Conservation (phyloP, 2,329 filamentous ascomycete genomes). For the Aspergillus pseudoterreus region DNA sequence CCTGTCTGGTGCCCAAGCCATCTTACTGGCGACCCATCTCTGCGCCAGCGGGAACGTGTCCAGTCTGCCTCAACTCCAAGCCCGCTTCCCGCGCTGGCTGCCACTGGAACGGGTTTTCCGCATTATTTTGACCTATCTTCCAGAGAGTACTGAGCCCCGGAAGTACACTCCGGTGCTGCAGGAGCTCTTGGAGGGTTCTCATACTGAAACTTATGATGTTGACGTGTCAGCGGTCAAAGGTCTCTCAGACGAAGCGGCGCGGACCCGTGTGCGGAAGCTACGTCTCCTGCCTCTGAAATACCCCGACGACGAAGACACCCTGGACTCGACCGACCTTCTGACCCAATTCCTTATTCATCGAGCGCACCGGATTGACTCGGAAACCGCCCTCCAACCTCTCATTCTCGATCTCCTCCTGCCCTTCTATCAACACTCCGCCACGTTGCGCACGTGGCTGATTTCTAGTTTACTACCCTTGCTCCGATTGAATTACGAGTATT, state of each 20-base stretch:
- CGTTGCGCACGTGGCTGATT: constrained; percentile 57
- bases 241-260: constrained; percentile 48
- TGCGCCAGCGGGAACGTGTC: constrained; percentile 53
- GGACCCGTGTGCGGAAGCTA: constrained; percentile 51
- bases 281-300: constrained; percentile 49
- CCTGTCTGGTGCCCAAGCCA: constrained; percentile 54
- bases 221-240: constrained; percentile 47
- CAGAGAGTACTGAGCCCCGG: constrained; percentile 53
- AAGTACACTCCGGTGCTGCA: constrained; percentile 48
- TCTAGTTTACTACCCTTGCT: constrained; percentile 57
- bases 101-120: constrained; percentile 53
- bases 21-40: constrained; percentile 56
- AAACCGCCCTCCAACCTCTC: constrained; percentile 56
- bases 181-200: constrained; percentile 41
- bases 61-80: constrained; percentile 50
- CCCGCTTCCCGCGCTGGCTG: constrained; percentile 46
- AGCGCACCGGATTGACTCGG: constrained; percentile 55
- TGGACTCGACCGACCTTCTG: constrained; percentile 46
- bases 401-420: constrained; percentile 55
- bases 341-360: constrained; percentile 59
- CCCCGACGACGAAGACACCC: constrained; percentile 41
- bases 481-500: constrained; percentile 61
- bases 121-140: constrained; percentile 60
- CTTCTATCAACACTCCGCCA: constrained; percentile 52
- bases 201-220: constrained; percentile 31